phyloP scores from a whole-genome alignment of 352 stramenopile species.

The Pythium brachiatum region DNA sequence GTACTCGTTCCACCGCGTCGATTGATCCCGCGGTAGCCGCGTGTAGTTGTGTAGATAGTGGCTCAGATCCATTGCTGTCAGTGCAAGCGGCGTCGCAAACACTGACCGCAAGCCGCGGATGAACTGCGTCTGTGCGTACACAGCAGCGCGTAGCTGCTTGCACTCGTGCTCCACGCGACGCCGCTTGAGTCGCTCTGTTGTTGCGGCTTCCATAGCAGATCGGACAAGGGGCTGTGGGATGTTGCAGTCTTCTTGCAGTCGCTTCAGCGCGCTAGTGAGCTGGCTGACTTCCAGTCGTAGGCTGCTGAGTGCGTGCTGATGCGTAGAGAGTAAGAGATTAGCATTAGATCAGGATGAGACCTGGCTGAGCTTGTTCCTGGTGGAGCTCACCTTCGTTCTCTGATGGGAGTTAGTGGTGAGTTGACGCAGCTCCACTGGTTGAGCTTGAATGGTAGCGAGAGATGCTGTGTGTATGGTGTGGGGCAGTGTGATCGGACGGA shows the following conservation, averaged over 20 bases:
- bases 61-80: not conserved
- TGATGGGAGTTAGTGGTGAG: no score
- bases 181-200: conserved; percentile 3
- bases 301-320: no score
- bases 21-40: conserved; percentile 2
- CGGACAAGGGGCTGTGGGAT: not conserved
- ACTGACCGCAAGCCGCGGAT: not conserved
- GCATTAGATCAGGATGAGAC: no score
- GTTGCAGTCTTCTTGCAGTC: not conserved
- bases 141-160: not conserved
- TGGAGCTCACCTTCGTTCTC: no score
- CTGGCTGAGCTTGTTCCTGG: no score
- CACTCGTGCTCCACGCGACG: conserved; percentile 14
- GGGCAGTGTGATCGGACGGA: not conserved
- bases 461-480: no score
- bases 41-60: conserved; percentile 12
- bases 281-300: not conserved
- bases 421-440: no score
- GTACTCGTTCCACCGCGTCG: conserved; percentile 15
- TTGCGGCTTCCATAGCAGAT: not conserved
- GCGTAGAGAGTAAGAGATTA: no score
- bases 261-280: not conserved
- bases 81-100: not conserved
- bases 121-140: conserved; percentile 16
- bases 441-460: no score